Evolutionary conservation across 768 basidiomycete genomes (phyloP), one percentile per base, ranked within the genome.

Genomic region (Plicaturopsis crispa): DNA sequence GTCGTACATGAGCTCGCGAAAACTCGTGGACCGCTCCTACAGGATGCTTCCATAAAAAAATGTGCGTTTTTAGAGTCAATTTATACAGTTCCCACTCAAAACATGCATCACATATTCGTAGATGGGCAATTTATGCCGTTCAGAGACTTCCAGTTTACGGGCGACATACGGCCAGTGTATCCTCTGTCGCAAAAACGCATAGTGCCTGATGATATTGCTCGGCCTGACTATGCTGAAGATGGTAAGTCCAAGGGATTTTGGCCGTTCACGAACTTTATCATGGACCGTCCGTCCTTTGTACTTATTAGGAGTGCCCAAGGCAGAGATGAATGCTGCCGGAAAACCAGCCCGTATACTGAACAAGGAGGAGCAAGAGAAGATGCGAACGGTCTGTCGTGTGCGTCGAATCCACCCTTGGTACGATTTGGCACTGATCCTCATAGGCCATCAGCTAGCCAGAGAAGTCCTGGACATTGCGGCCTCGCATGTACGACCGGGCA

Each of bases 381-480:
- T 98, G 90, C 73, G 86, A 43, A 77, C 65, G 3, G 89, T 78
- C 8, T 96, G 89, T 61, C 71, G 71, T 57, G 96, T 96, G 53
- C 48, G 87, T 70, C n/a, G n/a, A n/a, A n/a, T n/a, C n/a, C n/a
- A n/a, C n/a, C n/a, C n/a, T n/a, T n/a, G n/a, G n/a, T n/a, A n/a
- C n/a, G n/a, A n/a, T n/a, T n/a, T n/a, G n/a, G n/a, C n/a, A n/a
- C n/a, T n/a, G n/a, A n/a, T n/a, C n/a, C n/a, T n/a, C n/a, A n/a
- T 24, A n/a, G n/a, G n/a, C n/a, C n/a, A 41, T 38, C 34, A 98
- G 96, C 70, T 96, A 46, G 77, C 74, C 4, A 70, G 96, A 35
- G 90, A 99, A 63, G 82, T 99, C n/a, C 73, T 99, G 16, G 93
- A 98, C 57, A 70, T 88, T 41, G 84, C 88, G 13, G 94, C 93